Conservation (phyloP, 2,329 filamentous ascomycete species). For the Piedraia hortae region DNA sequence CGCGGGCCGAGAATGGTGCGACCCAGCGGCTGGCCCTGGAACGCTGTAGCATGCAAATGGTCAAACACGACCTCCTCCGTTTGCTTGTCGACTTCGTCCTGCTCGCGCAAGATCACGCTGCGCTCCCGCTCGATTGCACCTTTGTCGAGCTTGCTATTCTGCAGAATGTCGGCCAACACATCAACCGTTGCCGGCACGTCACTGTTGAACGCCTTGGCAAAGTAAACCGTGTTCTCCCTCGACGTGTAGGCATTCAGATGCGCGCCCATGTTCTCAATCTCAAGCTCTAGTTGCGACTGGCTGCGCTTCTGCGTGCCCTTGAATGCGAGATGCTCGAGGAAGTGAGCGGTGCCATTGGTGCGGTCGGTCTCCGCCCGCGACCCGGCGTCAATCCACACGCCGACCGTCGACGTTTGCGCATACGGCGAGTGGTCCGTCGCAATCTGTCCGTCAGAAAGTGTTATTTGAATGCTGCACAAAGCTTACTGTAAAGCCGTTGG, state of each 20-base stretch:
- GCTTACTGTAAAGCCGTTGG: constrained; percentile 84
- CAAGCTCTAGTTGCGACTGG: constrained; percentile 91
- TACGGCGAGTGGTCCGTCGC: constrained; percentile 95
- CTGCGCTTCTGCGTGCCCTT: constrained; percentile 92
- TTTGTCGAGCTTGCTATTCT: constrained; percentile 94
- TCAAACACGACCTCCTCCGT: constrained; percentile 98
- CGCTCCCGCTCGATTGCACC: constrained; percentile 87
- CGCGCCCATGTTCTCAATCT: constrained; percentile 99
- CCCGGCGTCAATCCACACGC: constrained; percentile 98
- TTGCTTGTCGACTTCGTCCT: constrained; percentile 99
- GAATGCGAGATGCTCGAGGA: constrained; percentile 98
- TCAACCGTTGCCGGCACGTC: constrained; percentile 91
- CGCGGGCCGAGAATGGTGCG: constrained; percentile 93
- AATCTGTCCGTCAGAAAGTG: constrained; percentile 30
- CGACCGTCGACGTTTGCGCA: constrained; percentile 92
- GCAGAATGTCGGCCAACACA: constrained; percentile 95
- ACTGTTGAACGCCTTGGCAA: constrained; percentile 95
- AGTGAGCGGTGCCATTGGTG: constrained; percentile 98
- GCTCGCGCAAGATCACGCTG: constrained; percentile 93
- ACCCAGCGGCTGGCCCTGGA: constrained; percentile 83
- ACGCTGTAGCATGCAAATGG: constrained; percentile 93
- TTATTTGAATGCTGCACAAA: background rate
- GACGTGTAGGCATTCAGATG: constrained; percentile 99
- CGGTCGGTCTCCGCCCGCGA: constrained; percentile 92
- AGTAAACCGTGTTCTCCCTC: constrained; percentile 99